Evolutionary conservation across 768 basidiomycete genomes (phyloP), one percentile per base, ranked within the genome.

Genomic region (Lyophyllum semitale): DNA sequence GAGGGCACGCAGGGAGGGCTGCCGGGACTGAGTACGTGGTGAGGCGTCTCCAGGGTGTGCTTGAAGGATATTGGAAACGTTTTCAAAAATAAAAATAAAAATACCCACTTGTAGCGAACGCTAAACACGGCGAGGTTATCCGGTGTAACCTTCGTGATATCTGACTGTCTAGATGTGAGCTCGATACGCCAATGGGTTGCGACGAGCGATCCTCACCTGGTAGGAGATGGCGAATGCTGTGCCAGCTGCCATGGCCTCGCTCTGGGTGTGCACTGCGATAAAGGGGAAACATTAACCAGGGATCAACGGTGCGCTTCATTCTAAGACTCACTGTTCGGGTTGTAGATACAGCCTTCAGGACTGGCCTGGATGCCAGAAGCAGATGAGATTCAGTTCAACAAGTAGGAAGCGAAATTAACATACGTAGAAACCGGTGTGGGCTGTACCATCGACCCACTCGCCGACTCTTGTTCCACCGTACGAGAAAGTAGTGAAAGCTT

Each of bases 171-270:
- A 25, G 42, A 29, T 23, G 45, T 23, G 22, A 53, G 45, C n/a
- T 23, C 17, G n/a, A 26, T 30, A 22, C 32, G 38, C 51, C 49
- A 46, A 43, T 27, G 22, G 2, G 3, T 22, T 32, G 17, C 1
- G 18, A 44, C n/a, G 30, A 15, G 8, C 45, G 11, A 23, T 35
- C 54, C 66, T 22, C 43, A 80, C 81, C 47, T 74, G 63, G 59
- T 84, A 84, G 17, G 81, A 74, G 52, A 84, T 84, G 15, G 81
- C 81, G 54, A 84, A 82, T 6, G 78, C 81, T 32, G 81, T 80
- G 1, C 82, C 82, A 43, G 82, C 79, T 41, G 81, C 80, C 68
- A 70, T 77, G 8, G 75, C 68, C 52, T 78, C 66, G 58, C 82
- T 81, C 57, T 81, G 79, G 3, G 81, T 72, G 63, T 84, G 82